Evolutionary conservation across 768 basidiomycete genomes (phyloP), one percentile per base, ranked within the genome.

Genomic region (Kwoniella europaea): DNA sequence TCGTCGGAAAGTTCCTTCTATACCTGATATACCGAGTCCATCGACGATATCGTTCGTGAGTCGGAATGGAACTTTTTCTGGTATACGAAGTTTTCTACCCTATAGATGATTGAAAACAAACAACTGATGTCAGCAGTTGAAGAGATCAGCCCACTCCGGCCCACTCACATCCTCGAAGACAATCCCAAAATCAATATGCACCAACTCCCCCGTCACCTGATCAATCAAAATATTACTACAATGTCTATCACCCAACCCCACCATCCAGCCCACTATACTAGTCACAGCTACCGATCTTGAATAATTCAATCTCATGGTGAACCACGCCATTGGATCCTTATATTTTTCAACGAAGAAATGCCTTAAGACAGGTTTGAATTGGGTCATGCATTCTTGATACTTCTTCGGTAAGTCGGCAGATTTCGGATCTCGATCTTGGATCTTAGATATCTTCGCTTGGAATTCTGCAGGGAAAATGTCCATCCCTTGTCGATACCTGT

Each of bases 181-280:
- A 69, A 98, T 94, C 0, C 96, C 96, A 0, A 98, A 86, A 83
- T 99, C 96, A 64, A 99, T 99, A 81, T 97, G 94, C 7, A 98
- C 90, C 56, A 95, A 87, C 79, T 98, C 93, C 16, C 96, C 96
- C 10, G 88, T 90, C 29, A 82, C 82, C 59, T 88, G 88, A 82
- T 98, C 94, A 56, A 98, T 85, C 56, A 99, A 86, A 76, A 99
- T 96, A 83, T 99, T 99, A 54, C 91, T 91, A 6, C 88, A 87
- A 80, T 99, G 96, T 13, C 96, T 88, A 81, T 99, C 96, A 0
- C 96, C 96, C 1, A 99, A 86, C 9, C 96, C 96, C 20, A 98
- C 85, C 54, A 97, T 86, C 77, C 96, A 91, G 0, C 96, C 97
- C 18, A 97, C 92, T 68, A 98, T 97, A 10, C 93, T 94, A 2